These are phyloP conservation scores for Leucoagaricus sp. DNA, from an alignment of 1,284 basidiomycete genomes.

Conservation along the genomic window DNA sequence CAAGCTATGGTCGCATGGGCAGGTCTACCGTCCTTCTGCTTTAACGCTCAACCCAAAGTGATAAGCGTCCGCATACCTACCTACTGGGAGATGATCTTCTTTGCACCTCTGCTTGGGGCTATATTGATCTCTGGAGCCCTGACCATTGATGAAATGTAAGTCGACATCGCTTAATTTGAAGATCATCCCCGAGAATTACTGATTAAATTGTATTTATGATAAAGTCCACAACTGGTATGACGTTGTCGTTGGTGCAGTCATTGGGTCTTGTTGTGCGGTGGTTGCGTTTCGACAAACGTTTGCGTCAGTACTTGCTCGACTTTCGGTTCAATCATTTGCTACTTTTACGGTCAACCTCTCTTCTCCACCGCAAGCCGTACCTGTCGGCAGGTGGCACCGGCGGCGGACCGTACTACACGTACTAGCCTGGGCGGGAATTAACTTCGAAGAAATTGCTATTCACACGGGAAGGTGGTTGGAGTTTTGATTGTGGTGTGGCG, in stretches of 20 bases:
- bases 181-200: constrained; percentile 4
- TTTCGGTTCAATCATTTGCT: constrained; percentile 61
- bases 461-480: constrained; percentile 48
- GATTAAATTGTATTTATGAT: constrained; percentile 9
- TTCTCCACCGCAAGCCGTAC: constrained; percentile 38
- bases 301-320: constrained; percentile 51
- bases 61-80: constrained; percentile 53
- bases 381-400: constrained; percentile 19
- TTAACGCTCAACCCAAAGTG: constrained; percentile 61
- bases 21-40: constrained; percentile 52
- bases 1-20: constrained; percentile 48
- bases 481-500: constrained; percentile 24
- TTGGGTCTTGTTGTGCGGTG: constrained; percentile 48
- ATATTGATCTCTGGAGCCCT: constrained; percentile 55
- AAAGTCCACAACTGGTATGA: constrained; percentile 58
- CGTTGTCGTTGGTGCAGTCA: constrained; percentile 50
- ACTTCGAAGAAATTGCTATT: constrained; percentile 37
- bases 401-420: constrained; percentile 33
- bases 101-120: constrained; percentile 58
- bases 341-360: constrained; percentile 46
- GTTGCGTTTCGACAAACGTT: constrained; percentile 59
- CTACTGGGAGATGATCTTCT: constrained; percentile 65
- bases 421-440: constrained; percentile 29
- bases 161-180: constrained; percentile 10
- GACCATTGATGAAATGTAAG: constrained; percentile 56